phyloP scores from a whole-genome alignment of 768 basidiomycete genomes.

The Floccularia luteovirens region DNA sequence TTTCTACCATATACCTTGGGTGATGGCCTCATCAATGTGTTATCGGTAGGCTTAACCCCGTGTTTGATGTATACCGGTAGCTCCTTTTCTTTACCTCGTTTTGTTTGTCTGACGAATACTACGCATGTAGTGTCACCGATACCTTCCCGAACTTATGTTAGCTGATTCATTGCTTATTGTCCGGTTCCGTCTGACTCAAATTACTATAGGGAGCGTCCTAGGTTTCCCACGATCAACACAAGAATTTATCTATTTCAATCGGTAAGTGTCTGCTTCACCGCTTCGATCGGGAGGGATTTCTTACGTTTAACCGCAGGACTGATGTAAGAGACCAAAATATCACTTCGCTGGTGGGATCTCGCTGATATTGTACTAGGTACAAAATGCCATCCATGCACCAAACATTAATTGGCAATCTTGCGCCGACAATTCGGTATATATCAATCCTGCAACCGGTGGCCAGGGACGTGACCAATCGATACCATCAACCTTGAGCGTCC shows the following conservation, averaged over 20 bases:
- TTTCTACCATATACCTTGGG: slow-evolving; percentile 2
- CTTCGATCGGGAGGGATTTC: not conserved
- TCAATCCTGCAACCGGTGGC: slow-evolving; percentile 27
- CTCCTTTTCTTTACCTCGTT: not conserved
- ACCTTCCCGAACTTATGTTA: slow-evolving; percentile 41
- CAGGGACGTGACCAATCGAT: slow-evolving; percentile 43
- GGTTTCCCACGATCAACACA: slow-evolving; percentile 62
- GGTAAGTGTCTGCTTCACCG: slow-evolving; percentile 17
- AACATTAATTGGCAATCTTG: slow-evolving; percentile 53
- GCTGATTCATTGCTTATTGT: slow-evolving; percentile 4
- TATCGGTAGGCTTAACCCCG: slow-evolving; percentile 39
- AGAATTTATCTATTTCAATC: slow-evolving; percentile 48
- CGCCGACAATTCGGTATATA: slow-evolving; percentile 43
- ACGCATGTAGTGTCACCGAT: slow-evolving; percentile 35
- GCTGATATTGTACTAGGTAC: slow-evolving; percentile 26
- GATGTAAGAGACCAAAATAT: slow-evolving; percentile 3
- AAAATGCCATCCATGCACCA: slow-evolving; percentile 58
- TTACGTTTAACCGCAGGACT: not conserved
- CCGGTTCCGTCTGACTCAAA: not conserved
- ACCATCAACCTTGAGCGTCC: slow-evolving; percentile 52
- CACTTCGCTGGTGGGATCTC: not conserved
- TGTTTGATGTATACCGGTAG: slow-evolving; percentile 46
- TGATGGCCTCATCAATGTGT: slow-evolving; percentile 1
- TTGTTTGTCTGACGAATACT: not conserved
- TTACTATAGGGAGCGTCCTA: slow-evolving; percentile 42